Base-by-base conservation (phyloP, 345 rosid species). In the Pistacia atlantica region DNA sequence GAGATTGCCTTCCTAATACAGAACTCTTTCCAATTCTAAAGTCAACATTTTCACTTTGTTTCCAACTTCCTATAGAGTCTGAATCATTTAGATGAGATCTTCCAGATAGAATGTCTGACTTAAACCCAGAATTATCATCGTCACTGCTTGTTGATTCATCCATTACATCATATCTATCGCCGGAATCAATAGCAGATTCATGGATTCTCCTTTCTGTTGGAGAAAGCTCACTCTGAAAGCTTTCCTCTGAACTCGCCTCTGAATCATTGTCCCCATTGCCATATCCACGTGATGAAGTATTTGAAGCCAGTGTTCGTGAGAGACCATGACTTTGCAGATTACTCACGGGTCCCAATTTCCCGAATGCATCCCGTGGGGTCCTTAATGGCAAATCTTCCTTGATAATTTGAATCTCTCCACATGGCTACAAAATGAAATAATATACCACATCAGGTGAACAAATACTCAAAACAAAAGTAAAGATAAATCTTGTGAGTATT, bases 191-290 rank as follows among this genome's bases (percentile, higher is more conserved):
- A 51, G 86, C 91, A 85, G 93, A 90, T 56, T 78, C 84, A 73
- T 93, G 99, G 75, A 91, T 84, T 79, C 81, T 89, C 78, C 77
- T 87, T 70, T 93, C 95, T 60, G 84, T 69, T 55, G 72, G 86
- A 22, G 98, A 90, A 85, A 96, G 98, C 69, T 85, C 95, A 87
- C 76, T 81, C 84, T 87, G 93, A 83, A 93, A 96, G 80, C 98
- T 91, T 79, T 88, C 91, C 82, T 88, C 97, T 75, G 95, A 89
- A 76, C 75, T 82, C 57, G 80, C 79, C 75, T 89, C 87, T 25
- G 97, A 91, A 75, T 81, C 87, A 81, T 80, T 80, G 25, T 84
- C 83, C 64, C 65, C 77, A 70, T 81, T 86, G 8, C 22, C 82
- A 83, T 81, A 86, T 72, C 72, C 69, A 76, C 1, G 67, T 38